Conservation (phyloP, 208 protist species). For the Trypanosoma cruzi region DNA sequence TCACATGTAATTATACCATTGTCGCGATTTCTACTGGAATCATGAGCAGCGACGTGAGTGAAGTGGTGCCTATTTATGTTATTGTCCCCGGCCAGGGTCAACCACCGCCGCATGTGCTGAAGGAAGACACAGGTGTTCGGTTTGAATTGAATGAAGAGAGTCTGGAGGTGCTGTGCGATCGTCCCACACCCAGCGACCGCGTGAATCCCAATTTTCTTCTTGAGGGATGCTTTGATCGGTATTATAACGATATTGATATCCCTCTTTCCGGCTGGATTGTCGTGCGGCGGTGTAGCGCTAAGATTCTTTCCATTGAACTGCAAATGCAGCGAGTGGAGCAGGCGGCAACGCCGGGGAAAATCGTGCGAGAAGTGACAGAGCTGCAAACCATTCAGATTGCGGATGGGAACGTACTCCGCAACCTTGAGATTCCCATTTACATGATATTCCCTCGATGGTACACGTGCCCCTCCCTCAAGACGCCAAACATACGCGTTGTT, state of each 20-base stretch:
- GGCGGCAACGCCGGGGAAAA: slow-evolving; percentile 29
- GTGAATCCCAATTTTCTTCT: slow-evolving; percentile 66
- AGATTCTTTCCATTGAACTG: slow-evolving; percentile 85
- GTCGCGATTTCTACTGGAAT: slow-evolving; percentile 48
- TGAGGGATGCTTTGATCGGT: slow-evolving; percentile 44
- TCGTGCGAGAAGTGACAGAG: slow-evolving; percentile 50
- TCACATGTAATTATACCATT: slow-evolving; percentile 71
- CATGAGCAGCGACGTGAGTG: slow-evolving; percentile 51
- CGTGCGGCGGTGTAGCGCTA: slow-evolving; percentile 40
- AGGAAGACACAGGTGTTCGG: slow-evolving; percentile 5
- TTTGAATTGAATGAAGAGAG: slow-evolving; percentile 26
- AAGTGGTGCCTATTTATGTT: slow-evolving; percentile 14
- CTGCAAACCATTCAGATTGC: slow-evolving; percentile 89
- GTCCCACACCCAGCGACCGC: background rate
- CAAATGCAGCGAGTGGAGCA: slow-evolving; percentile 88
- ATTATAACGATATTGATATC: slow-evolving; percentile 56
- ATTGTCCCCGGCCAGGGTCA: slow-evolving; percentile 11
- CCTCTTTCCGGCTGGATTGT: slow-evolving; percentile 55
- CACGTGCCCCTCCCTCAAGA: slow-evolving; percentile 68
- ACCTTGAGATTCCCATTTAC: slow-evolving; percentile 70
- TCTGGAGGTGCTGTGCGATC: slow-evolving; percentile 3
- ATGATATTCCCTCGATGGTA: slow-evolving; percentile 91
- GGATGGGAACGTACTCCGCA: slow-evolving; percentile 76
- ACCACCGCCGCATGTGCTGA: slow-evolving; percentile 1
- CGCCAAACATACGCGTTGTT: slow-evolving; percentile 79